A percentile compares a stretch with the other conserved stretches of the same genome.
These are phyloP conservation scores for Globisporangium apiculatum DNA, from an alignment of 352 stramenopile genomes.

Conservation along the genomic window DNA sequence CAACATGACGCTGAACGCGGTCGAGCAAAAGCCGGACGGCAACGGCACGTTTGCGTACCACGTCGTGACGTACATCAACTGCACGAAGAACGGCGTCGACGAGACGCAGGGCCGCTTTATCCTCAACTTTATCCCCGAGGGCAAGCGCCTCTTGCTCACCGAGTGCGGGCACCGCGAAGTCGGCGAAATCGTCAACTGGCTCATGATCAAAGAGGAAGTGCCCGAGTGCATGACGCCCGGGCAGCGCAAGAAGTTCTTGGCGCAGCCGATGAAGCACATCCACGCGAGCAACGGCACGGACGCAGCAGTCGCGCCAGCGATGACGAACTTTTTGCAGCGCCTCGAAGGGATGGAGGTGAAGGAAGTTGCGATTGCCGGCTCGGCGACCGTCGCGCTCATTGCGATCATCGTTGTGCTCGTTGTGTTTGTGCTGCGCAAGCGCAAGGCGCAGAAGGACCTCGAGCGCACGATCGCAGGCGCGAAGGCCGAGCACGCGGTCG, in stretches of 20 bases:
- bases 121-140: slow-evolving; percentile 80
- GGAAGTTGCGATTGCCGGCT: slow-evolving; percentile 62
- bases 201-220: slow-evolving; percentile 76
- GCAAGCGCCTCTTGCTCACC: slow-evolving; percentile 67
- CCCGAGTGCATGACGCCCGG: slow-evolving; percentile 76
- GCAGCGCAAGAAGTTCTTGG: slow-evolving; percentile 75
- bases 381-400: slow-evolving; percentile 50
- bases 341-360: slow-evolving; percentile 57
- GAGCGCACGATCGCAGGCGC: slow-evolving; percentile 76
- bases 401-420: slow-evolving; percentile 56
- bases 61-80: slow-evolving; percentile 84
- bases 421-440: slow-evolving; percentile 70
- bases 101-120: slow-evolving; percentile 74
- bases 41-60: slow-evolving; percentile 75
- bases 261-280: slow-evolving; percentile 84
- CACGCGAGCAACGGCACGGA: slow-evolving; percentile 60
- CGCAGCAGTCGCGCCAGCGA: slow-evolving; percentile 27
- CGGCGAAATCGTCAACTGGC: slow-evolving; percentile 82
- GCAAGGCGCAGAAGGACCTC: slow-evolving; percentile 71
- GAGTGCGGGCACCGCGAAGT: slow-evolving; percentile 81
- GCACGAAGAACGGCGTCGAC: slow-evolving; percentile 63
- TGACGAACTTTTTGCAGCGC: slow-evolving; percentile 62
- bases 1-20: slow-evolving; percentile 83
- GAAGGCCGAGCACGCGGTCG: slow-evolving; percentile 69
- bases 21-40: slow-evolving; percentile 72